phyloP scores from a whole-genome alignment of 192 early-diverging fungal species.

The Allomyces arbusculus region DNA sequence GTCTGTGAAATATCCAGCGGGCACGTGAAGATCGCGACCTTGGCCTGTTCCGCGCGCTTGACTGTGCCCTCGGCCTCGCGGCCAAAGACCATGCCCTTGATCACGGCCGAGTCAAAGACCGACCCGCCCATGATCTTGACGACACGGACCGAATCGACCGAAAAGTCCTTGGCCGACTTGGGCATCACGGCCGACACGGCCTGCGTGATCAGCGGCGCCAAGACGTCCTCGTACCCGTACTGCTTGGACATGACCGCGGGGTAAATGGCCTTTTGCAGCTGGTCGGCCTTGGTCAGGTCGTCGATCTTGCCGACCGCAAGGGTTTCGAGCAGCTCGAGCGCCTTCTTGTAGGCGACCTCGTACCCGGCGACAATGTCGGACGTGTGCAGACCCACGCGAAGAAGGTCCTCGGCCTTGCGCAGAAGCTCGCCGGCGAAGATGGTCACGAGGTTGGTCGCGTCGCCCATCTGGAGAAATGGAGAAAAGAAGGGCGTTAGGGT shows the following conservation, averaged over 20 bases:
- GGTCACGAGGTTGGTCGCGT: constrained; percentile 88
- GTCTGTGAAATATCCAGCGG: constrained; percentile 81
- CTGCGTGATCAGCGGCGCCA: constrained; percentile 57
- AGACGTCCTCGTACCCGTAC: constrained; percentile 82
- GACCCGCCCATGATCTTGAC: constrained; percentile 91
- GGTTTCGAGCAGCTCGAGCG: constrained; percentile 56
- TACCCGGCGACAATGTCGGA: constrained; percentile 89
- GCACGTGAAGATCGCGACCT: constrained; percentile 87
- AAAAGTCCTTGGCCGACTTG: constrained; percentile 65
- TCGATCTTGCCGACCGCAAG: constrained; percentile 44
- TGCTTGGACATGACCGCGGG: constrained; percentile 80
- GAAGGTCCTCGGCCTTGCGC: constrained; percentile 75
- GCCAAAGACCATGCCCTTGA: constrained; percentile 94
- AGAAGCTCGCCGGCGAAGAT: constrained; percentile 87
- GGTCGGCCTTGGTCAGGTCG: constrained; percentile 21
- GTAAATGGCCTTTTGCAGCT: constrained; percentile 53
- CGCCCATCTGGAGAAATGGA: constrained; percentile 60
- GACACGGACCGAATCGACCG: constrained; percentile 84
- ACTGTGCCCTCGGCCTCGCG: constrained; percentile 63
- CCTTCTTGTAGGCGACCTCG: constrained; percentile 64
- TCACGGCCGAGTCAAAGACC: constrained; percentile 70
- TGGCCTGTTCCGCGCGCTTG: constrained; percentile 54
- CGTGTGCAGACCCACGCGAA: constrained; percentile 88
- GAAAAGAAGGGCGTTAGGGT: neutral
- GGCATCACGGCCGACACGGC: constrained; percentile 81